A percentile compares a stretch with the other conserved stretches of the same genome.
Conservation (phyloP, 2,329 filamentous ascomycete genomes). For the Teratosphaeriaceae sp. region DNA sequence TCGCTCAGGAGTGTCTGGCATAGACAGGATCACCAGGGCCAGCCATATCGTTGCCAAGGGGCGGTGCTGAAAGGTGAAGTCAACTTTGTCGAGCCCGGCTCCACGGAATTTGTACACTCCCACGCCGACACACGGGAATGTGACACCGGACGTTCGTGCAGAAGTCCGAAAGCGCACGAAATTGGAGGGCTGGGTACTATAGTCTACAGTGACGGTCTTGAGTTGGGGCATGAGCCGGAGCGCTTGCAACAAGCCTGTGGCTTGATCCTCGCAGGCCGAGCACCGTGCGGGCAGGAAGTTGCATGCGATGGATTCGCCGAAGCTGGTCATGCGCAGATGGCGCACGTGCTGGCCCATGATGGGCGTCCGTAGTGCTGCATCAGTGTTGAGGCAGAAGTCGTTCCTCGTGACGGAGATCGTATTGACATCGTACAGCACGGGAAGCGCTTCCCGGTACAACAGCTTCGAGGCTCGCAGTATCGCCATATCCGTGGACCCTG, state of each 20-base stretch:
- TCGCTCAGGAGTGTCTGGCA: conserved; percentile 50
- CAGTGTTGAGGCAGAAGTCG: conserved; percentile 9
- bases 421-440: conserved; percentile 9
- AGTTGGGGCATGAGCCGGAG: conserved; percentile 7
- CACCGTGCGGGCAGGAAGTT: conserved; percentile 4
- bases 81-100: neutral
- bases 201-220: conserved; percentile 8
- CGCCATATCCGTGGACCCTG: conserved; percentile 3
- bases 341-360: conserved; percentile 4
- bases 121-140: neutral
- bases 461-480: conserved; percentile 9
- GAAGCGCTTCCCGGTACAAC: conserved; percentile 7
- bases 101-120: conserved; percentile 1
- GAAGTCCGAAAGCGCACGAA: conserved; percentile 2
- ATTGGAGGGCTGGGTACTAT: neutral
- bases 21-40: conserved; percentile 53
- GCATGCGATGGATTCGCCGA: conserved; percentile 11
- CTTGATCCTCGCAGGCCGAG: conserved; percentile 6
- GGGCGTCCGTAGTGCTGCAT: conserved; percentile 5
- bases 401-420: conserved; percentile 7
- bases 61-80: conserved; percentile 6
- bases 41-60: conserved; percentile 6
- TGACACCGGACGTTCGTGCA: neutral
- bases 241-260: conserved; percentile 2
- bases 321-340: conserved; percentile 7